Base-by-base conservation (phyloP, 345 rosid species). In the Murraya paniculata region DNA sequence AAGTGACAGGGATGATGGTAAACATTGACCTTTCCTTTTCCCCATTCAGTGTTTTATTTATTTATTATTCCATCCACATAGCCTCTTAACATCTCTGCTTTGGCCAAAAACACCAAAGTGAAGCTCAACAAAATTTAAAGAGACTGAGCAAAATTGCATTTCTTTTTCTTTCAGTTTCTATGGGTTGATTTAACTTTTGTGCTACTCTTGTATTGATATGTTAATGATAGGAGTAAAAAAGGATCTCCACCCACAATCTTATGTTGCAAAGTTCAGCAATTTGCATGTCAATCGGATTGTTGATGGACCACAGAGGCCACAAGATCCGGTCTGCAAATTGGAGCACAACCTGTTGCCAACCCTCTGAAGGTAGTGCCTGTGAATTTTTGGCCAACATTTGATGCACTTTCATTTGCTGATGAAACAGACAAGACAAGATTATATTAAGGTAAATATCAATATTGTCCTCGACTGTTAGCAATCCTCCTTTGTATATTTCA, bases 271-370 rank as follows among this genome's bases (percentile, higher is more conserved):
- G 79, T 92, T 96, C 80, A 83, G 70, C 50, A 92, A 96, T 78
- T 73, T 96, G 70, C 81, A 77, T 81, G 86, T 96, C 73, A 91
- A 91, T 76, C 92, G 91, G 67, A 83, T 96, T 76, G 99, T 97
- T 68, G 97, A 95, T 10, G 97, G 94, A 69, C 97, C 97, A 30
- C 97, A 39, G 45, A 89, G 80, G 97, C 97, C 77, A 94, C 97
- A 56, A 90, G 82, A 73, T 92, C 97, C 50, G 97, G 97, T 77
- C 85, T 89, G 24, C 98, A 98, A 28, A 89, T 91, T 7, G 97
- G 97, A 31, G 90, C 94, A 41, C 86, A 88, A 72, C 88, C 94
- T 53, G 84, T 88, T 71, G 88, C 99, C 58, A 89, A 90, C 64
- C 92, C 91, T 8, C 85, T 90, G 41, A 89, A 93, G 75, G 81